Evolutionary conservation across 257 asterid genomes (phyloP).

Genomic region (Buddleja alternifolia): DNA sequence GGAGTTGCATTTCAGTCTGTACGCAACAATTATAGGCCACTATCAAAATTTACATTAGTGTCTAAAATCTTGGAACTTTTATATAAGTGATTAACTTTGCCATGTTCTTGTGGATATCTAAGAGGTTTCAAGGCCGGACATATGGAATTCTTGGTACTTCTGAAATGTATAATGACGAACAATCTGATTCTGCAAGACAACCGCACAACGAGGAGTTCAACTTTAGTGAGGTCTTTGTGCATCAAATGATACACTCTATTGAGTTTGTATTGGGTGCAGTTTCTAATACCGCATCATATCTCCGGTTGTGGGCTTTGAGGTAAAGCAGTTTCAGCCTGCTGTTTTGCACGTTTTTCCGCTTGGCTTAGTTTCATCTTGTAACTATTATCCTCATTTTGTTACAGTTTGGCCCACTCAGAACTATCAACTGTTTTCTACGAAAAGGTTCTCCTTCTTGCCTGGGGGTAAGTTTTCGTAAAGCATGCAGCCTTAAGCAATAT

Average conservation of each 20-base stretch:
- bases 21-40: background rate
- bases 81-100: slow-evolving; percentile 21
- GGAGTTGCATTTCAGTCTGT: background rate
- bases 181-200: slow-evolving; percentile 80
- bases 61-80: slow-evolving; percentile 9
- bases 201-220: slow-evolving; percentile 73
- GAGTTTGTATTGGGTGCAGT: slow-evolving; percentile 98
- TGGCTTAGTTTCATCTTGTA: slow-evolving; percentile 23
- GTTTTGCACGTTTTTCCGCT: slow-evolving; percentile 12
- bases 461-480: slow-evolving; percentile 77
- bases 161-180: slow-evolving; percentile 73
- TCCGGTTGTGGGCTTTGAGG: slow-evolving; percentile 98
- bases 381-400: slow-evolving; percentile 23
- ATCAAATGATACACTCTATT: slow-evolving; percentile 95
- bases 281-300: slow-evolving; percentile 96
- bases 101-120: slow-evolving; percentile 34
- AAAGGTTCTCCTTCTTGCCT: slow-evolving; percentile 88
- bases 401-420: slow-evolving; percentile 99
- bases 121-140: slow-evolving; percentile 95
- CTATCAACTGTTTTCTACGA: slow-evolving; percentile 95
- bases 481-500: slow-evolving; percentile 22
- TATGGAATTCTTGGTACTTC: slow-evolving; percentile 89
- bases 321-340: slow-evolving; percentile 23
- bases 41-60: background rate
- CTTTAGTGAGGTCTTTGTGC: slow-evolving; percentile 94